Evolutionary conservation across 2,329 filamentous ascomycete genomes (phyloP).

Genomic region (Sporothrix luriei): DNA sequence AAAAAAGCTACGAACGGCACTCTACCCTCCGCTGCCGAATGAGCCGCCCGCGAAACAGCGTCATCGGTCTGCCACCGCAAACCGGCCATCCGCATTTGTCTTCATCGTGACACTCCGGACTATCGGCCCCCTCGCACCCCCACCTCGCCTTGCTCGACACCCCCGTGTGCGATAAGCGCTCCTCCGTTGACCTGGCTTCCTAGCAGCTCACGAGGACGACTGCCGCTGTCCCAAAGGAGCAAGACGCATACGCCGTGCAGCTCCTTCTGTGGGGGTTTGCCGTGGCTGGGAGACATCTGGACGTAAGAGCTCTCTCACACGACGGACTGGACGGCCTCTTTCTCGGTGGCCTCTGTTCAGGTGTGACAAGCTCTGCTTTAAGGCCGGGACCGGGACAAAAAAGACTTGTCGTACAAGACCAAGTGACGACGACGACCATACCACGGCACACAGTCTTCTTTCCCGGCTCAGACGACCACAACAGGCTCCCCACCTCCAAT

Average conservation of each 20-base stretch:
- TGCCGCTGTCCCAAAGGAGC: slow-evolving; percentile 11
- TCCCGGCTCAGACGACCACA: neutral
- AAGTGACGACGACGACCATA: neutral
- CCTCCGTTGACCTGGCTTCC: neutral
- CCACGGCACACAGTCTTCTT: neutral
- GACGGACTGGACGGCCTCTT: neutral
- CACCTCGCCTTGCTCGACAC: neutral
- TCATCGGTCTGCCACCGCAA: neutral
- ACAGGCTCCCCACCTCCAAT: slow-evolving; percentile 2
- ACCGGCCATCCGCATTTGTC: neutral
- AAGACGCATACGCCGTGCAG: slow-evolving; percentile 25
- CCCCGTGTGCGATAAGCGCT: slow-evolving; percentile 25
- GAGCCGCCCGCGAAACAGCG: neutral
- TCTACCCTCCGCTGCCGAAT: neutral
- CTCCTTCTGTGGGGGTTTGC: slow-evolving; percentile 23
- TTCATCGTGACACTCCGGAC: neutral
- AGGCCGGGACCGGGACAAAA: neutral
- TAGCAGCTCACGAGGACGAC: slow-evolving; percentile 24
- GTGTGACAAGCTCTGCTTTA: neutral
- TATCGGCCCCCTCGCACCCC: slow-evolving; percentile 9
- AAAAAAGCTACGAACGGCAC: neutral
- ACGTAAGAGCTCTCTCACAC: neutral
- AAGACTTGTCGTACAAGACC: slow-evolving; percentile 2
- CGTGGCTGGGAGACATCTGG: neutral
- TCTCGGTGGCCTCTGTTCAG: neutral